phyloP scores from a whole-genome alignment of 768 basidiomycete genomes.

The Psilocybe cubensis region DNA sequence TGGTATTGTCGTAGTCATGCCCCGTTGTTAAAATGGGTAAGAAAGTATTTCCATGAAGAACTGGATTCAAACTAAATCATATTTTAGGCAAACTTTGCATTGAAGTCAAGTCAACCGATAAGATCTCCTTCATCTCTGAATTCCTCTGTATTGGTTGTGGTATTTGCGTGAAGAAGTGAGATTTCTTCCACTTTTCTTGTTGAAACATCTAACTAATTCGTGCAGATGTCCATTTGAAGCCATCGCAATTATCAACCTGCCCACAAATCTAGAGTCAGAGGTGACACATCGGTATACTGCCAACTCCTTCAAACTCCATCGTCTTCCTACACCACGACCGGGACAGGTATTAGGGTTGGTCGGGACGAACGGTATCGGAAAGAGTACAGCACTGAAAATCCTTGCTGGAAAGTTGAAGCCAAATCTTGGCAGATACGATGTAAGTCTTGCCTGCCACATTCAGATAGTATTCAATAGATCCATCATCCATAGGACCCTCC shows the following conservation, averaged over 20 bases:
- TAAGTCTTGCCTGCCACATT: slow-evolving; percentile 38
- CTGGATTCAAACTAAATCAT: neutral
- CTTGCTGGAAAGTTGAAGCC: slow-evolving; percentile 97
- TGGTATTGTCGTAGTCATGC: slow-evolving; percentile 51
- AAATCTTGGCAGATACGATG: slow-evolving; percentile 96
- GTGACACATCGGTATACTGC: slow-evolving; percentile 99
- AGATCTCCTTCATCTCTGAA: slow-evolving; percentile 99
- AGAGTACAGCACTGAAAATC: slow-evolving; percentile 97
- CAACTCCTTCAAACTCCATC: slow-evolving; percentile 98
- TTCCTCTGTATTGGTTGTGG: slow-evolving; percentile 99
- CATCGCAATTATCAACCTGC: slow-evolving; percentile 97
- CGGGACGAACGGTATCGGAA: slow-evolving; percentile 99
- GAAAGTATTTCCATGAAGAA: slow-evolving; percentile 6
- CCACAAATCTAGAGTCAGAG: slow-evolving; percentile 93
- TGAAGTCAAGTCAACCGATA: slow-evolving; percentile 94
- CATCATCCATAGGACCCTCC: slow-evolving; percentile 77
- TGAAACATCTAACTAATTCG: neutral
- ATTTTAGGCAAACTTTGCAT: slow-evolving; percentile 92
- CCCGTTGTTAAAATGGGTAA: slow-evolving; percentile 97
- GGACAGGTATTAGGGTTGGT: slow-evolving; percentile 99
- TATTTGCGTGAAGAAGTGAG: slow-evolving; percentile 99
- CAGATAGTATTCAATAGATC: neutral
- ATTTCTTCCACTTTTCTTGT: slow-evolving; percentile 6
- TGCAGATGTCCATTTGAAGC: slow-evolving; percentile 98
- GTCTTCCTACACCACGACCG: slow-evolving; percentile 94